Conservation (phyloP, 2,329 filamentous ascomycete genomes). For the Fusarium sp. region DNA sequence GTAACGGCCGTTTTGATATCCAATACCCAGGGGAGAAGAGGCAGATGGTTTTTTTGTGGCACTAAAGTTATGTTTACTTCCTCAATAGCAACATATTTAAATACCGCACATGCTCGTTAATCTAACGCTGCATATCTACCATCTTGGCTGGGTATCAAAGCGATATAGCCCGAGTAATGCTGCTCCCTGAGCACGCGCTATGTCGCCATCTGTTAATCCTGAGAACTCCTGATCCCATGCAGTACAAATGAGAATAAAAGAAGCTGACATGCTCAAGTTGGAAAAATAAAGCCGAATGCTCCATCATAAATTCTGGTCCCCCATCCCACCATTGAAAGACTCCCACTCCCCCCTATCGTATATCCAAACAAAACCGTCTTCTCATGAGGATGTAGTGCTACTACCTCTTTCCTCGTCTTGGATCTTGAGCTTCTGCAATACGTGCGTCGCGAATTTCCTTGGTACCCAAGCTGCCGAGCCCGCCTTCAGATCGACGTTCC, state of each 20-base stretch:
- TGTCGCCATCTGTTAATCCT: constrained; percentile 22
- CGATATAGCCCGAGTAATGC: constrained; percentile 5
- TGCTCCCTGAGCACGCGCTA: constrained; percentile 18
- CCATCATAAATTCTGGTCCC: neutral
- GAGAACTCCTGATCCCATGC: constrained; percentile 41
- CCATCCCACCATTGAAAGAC: neutral
- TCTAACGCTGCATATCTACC: constrained; percentile 9
- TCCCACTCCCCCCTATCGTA: neutral
- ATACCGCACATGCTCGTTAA: constrained; percentile 6
- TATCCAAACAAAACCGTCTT: constrained; percentile 5
- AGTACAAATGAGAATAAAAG: constrained; percentile 29
- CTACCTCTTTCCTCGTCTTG: constrained; percentile 71
- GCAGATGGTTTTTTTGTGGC: constrained; percentile 1
- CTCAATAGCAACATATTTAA: constrained; percentile 12
- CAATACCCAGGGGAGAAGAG: constrained; percentile 20
- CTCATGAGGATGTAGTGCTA: neutral
- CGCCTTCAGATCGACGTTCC: constrained; percentile 82
- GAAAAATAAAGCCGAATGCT: constrained; percentile 16
- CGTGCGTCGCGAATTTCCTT: constrained; percentile 91
- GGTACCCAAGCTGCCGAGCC: constrained; percentile 86
- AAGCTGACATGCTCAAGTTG: constrained; percentile 1
- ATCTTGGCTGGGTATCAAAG: neutral
- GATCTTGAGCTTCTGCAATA: constrained; percentile 81
- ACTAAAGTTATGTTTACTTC: constrained; percentile 9
- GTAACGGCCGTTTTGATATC: constrained; percentile 33